Conservation (phyloP, 2,329 filamentous ascomycete species). For the Colletotrichum lindemuthianum region DNA sequence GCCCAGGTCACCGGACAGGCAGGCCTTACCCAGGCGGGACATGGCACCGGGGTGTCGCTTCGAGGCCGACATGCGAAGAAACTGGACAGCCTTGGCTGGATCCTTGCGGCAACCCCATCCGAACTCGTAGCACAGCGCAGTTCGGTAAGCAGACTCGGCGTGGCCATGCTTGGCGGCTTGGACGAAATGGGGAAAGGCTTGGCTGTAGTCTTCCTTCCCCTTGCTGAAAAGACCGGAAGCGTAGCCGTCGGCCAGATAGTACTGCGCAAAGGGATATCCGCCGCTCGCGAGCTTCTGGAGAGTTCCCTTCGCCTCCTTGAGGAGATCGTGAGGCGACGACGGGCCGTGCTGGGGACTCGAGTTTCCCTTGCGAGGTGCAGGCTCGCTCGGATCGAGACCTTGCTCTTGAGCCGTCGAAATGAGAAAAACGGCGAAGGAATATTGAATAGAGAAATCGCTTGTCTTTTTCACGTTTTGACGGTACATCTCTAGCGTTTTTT, state of each 20-base stretch:
- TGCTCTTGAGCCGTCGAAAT: conserved; percentile 88
- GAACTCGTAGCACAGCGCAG: conserved; percentile 96
- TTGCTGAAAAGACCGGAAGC: conserved; percentile 96
- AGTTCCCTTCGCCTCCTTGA: conserved; percentile 89
- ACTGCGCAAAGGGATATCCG: conserved; percentile 96
- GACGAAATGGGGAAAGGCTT: conserved; percentile 91
- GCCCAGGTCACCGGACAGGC: conserved; percentile 88
- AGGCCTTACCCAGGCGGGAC: conserved; percentile 90
- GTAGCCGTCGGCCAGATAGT: conserved; percentile 95
- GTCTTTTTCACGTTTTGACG: conserved; percentile 97
- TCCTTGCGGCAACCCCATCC: conserved; percentile 96
- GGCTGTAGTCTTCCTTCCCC: conserved; percentile 89
- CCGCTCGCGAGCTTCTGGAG: conserved; percentile 86
- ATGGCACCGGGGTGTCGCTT: conserved; percentile 97
- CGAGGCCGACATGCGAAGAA: conserved; percentile 87
- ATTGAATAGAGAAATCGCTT: conserved; percentile 87
- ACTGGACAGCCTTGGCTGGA: conserved; percentile 91
- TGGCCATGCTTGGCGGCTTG: conserved; percentile 97
- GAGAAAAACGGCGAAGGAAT: conserved; percentile 96
- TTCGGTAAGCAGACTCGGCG: conserved; percentile 93
- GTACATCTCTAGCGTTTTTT: conserved; percentile 98
- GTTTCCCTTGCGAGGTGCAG: conserved; percentile 55
- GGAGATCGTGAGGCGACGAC: conserved; percentile 70
- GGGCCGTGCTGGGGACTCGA: conserved; percentile 58
- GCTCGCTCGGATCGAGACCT: conserved; percentile 64